Conservation (phyloP, 2,329 filamentous ascomycete genomes). For the Aspergillus pseudoviridinutans region DNA sequence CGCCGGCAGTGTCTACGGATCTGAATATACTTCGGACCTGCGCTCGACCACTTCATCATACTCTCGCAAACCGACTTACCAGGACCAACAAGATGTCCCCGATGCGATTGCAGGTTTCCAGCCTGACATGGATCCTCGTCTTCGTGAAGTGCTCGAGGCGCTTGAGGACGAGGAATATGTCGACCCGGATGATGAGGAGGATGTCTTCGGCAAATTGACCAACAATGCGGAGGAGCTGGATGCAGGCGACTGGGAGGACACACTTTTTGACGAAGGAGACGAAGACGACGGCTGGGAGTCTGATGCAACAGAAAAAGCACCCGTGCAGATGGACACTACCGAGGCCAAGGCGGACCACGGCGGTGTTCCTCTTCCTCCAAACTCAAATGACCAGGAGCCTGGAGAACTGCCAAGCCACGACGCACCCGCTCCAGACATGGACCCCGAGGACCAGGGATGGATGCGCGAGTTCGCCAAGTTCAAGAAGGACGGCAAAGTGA, state of each 20-base stretch:
- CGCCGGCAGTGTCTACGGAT: slow-evolving; percentile 35
- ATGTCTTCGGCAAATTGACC: slow-evolving; percentile 72
- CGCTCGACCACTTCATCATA: slow-evolving; percentile 63
- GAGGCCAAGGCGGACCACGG: slow-evolving; percentile 9
- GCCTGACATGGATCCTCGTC: slow-evolving; percentile 92
- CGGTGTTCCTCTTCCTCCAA: slow-evolving; percentile 4
- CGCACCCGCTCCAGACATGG: slow-evolving; percentile 38
- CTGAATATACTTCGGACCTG: slow-evolving; percentile 38
- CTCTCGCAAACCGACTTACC: slow-evolving; percentile 72
- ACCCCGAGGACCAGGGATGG: slow-evolving; percentile 75
- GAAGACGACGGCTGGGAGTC: slow-evolving; percentile 91
- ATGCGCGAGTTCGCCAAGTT: slow-evolving; percentile 90
- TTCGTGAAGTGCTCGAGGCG: slow-evolving; percentile 88
- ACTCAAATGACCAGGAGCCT: slow-evolving; percentile 17
- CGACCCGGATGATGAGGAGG: slow-evolving; percentile 72
- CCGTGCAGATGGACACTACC: slow-evolving; percentile 35
- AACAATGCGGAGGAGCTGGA: slow-evolving; percentile 67
- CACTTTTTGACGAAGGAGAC: slow-evolving; percentile 46
- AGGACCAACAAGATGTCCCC: slow-evolving; percentile 88
- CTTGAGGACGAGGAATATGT: slow-evolving; percentile 95
- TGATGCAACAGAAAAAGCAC: slow-evolving; percentile 79
- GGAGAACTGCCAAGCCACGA: slow-evolving; percentile 36
- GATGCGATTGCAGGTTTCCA: slow-evolving; percentile 91
- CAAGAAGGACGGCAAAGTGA: slow-evolving; percentile 67
- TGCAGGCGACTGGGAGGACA: slow-evolving; percentile 72